Percentiles rank a stretch among this genome's conserved stretches.
Evolutionary conservation across 768 basidiomycete genomes (phyloP).

Genomic region (Leccinum longicurvipes): DNA sequence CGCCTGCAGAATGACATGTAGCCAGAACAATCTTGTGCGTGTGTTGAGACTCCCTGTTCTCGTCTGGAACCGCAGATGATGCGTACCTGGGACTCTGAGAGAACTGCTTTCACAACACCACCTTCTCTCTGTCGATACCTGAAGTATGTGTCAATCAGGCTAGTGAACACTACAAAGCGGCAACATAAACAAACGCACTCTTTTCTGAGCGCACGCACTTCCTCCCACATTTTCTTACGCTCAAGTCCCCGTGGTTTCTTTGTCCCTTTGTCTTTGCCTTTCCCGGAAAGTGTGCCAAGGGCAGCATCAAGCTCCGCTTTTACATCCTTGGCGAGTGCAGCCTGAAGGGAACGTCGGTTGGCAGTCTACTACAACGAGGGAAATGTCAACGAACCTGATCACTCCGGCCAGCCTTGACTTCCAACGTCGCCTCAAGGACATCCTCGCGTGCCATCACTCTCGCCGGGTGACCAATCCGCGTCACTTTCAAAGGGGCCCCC

Average conservation of each 20-base stretch:
- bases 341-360: constrained; percentile 41
- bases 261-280: constrained; percentile 70
- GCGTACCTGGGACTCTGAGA: constrained; percentile 70
- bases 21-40: constrained; percentile 75
- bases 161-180: not conserved
- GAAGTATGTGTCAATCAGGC: not conserved
- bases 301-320: constrained; percentile 79
- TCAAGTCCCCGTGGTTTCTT: constrained; percentile 69
- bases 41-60: not conserved
- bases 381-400: constrained; percentile 50
- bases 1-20: constrained; percentile 93
- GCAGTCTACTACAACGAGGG: not conserved
- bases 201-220: constrained; percentile 82
- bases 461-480: constrained; percentile 95
- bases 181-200: constrained; percentile 57
- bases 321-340: constrained; percentile 82
- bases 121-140: constrained; percentile 90
- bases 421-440: constrained; percentile 64
- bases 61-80: not conserved
- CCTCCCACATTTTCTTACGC: constrained; percentile 82
- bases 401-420: constrained; percentile 67
- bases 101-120: constrained; percentile 76
- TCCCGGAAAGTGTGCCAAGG: constrained; percentile 64
- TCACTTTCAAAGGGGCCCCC: constrained; percentile 50
- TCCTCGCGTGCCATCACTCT: constrained; percentile 75